phyloP scores from a whole-genome alignment of 768 basidiomycete species.

The Termitomyces titanicus region DNA sequence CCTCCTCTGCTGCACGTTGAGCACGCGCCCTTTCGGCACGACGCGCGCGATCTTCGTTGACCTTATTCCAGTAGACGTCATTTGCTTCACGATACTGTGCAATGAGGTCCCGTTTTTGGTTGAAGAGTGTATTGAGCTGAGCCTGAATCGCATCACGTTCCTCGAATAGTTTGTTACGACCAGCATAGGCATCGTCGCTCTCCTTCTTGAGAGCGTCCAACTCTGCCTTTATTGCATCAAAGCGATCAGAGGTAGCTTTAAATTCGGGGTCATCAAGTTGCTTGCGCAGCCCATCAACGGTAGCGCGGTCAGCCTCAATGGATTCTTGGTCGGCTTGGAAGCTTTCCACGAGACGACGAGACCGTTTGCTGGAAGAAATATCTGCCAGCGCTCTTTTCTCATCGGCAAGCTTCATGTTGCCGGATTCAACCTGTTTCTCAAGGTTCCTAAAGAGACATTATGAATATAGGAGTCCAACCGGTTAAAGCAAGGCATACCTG shows the following conservation, averaged over 20 bases:
- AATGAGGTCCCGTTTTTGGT: slow-evolving; percentile 71
- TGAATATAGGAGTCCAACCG: slow-evolving; percentile 7
- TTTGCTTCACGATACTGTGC: slow-evolving; percentile 75
- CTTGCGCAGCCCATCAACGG: slow-evolving; percentile 75
- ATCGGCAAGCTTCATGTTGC: slow-evolving; percentile 86
- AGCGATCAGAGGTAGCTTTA: slow-evolving; percentile 77
- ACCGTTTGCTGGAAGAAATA: slow-evolving; percentile 70
- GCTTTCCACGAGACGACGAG: slow-evolving; percentile 70
- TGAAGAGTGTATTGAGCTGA: slow-evolving; percentile 67
- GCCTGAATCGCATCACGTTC: slow-evolving; percentile 76
- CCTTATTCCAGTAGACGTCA: slow-evolving; percentile 78
- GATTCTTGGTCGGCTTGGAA: slow-evolving; percentile 77
- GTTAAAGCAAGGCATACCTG: slow-evolving; percentile 47
- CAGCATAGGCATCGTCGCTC: slow-evolving; percentile 79
- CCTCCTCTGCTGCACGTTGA: slow-evolving; percentile 75
- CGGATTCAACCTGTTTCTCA: slow-evolving; percentile 90
- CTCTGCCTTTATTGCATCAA: slow-evolving; percentile 78
- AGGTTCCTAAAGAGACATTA: slow-evolving; percentile 50
- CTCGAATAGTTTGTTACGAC: slow-evolving; percentile 78
- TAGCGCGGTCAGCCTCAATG: slow-evolving; percentile 74
- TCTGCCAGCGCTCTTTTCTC: slow-evolving; percentile 96
- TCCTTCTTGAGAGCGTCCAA: slow-evolving; percentile 85
- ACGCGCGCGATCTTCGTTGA: slow-evolving; percentile 84
- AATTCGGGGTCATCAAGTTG: slow-evolving; percentile 89
- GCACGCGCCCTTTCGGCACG: slow-evolving; percentile 75